Percentiles rank a stretch among this genome's conserved stretches.
These are phyloP conservation scores for Ogataea pini DNA, from an alignment of 805 yeast genomes.

Conservation along the genomic window DNA sequence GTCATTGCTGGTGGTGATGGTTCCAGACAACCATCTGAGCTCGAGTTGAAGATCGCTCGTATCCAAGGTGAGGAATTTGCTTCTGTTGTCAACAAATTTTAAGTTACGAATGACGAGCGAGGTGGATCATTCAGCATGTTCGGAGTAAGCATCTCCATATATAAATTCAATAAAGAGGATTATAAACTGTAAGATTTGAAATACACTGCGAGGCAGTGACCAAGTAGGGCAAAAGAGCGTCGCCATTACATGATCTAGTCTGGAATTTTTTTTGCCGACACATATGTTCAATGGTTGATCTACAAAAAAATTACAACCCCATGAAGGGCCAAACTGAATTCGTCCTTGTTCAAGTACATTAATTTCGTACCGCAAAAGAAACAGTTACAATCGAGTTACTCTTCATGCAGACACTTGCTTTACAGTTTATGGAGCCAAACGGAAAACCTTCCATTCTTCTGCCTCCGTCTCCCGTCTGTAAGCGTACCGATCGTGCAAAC, in stretches of 20 bases:
- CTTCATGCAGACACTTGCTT: no score
- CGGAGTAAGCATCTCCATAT: neutral
- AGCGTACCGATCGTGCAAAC: conserved; percentile 87
- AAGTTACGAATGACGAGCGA: neutral
- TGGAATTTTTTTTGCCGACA: no score
- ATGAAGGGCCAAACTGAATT: no score
- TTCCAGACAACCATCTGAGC: conserved; percentile 62
- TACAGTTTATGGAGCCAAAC: conserved; percentile 77
- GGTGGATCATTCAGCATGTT: neutral
- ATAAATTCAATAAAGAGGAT: neutral
- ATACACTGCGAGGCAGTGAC: no score
- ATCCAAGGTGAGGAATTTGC: conserved; percentile 71
- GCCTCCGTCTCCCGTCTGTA: conserved; percentile 55
- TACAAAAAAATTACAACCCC: no score
- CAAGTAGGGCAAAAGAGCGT: no score
- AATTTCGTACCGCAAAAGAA: no score
- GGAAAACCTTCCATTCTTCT: conserved; percentile 59
- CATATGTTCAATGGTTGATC: no score
- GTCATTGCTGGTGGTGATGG: conserved; percentile 77
- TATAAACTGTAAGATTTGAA: no score
- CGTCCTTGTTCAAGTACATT: no score
- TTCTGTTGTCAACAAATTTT: conserved; percentile 41
- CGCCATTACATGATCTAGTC: no score
- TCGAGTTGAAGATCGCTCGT: conserved; percentile 64
- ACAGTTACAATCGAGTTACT: no score